Evolutionary conservation across 352 stramenopile genomes (phyloP), one percentile per base, ranked within the genome.

Genomic region (Pythium grandisporangium): DNA sequence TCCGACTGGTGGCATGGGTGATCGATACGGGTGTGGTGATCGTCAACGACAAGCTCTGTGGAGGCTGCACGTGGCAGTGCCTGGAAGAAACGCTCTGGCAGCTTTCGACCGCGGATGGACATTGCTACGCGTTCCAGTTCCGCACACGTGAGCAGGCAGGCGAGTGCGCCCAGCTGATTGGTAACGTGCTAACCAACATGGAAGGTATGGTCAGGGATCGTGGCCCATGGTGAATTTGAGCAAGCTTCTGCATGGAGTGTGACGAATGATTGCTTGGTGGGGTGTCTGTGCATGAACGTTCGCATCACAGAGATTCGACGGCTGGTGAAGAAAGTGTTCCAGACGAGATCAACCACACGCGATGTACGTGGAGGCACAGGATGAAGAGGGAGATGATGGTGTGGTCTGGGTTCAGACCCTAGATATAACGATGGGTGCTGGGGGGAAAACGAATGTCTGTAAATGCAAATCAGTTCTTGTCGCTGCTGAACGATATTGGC

Each of bases 1-100:
- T 81, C 30, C 65, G 70, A 5, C 49, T 84, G 16, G 63, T 84
- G 2, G 67, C 57, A 20, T 84, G 70, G 70, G 47, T 81, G 11
- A 44, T 79, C 20, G 67, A 84, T 39, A 73, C 65, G 7, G 70
- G 65, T 12, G 52, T 56, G 41, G 63, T 84, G 17, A 58, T 84
- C 14, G 44, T 81, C 27, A 79, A 79, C 41, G 67, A 79, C 48
- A 30, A 61, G 17, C 37, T 84, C 22, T 30, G 40, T 25, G 29
- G 34, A 36, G 51, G 55, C 12, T 84, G 70, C 40, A 56, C 48
- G 41, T 84, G 70, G 67, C 56, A 59, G 42, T 49, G 37, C 10
- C 56, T 70, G 24, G 53, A 67, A 30, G 43, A 43, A 12, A 37
- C 44, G 13, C 62, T 84, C 21, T 62, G 67, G n/a, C 54, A 69